These are phyloP conservation scores for Tetracladium setigerum DNA, from an alignment of 495 filamentous ascomycete species.

Conservation along the genomic window DNA sequence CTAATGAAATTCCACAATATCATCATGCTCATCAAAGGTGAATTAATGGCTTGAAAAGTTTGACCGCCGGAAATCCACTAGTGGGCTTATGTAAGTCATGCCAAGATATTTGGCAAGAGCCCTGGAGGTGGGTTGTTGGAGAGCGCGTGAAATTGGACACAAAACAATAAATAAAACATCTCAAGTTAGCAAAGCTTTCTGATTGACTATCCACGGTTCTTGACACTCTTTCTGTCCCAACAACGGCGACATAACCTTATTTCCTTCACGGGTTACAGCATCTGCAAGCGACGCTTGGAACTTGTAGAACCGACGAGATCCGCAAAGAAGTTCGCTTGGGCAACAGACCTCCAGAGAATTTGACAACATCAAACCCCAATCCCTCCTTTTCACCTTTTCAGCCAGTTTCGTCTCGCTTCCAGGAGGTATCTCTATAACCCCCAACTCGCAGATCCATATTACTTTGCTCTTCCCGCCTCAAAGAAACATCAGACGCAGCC, in stretches of 20 bases:
- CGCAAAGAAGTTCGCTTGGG: constrained; percentile 2
- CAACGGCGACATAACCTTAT: constrained; percentile 8
- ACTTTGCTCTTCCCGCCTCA: constrained; percentile 11
- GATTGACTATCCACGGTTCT: constrained; percentile 6
- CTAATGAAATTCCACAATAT: too few relatives aligned
- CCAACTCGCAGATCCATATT: too few relatives aligned
- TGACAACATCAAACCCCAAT: not conserved
- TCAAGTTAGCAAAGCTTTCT: too few relatives aligned
- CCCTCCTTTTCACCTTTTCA: not conserved
- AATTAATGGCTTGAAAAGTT: too few relatives aligned
- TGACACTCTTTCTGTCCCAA: constrained; percentile 16
- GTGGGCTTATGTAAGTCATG: too few relatives aligned
- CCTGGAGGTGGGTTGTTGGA: too few relatives aligned
- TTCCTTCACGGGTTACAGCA: constrained; percentile 10
- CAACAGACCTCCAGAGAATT: not conserved
- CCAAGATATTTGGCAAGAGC: too few relatives aligned
- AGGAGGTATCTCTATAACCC: constrained; percentile 3
- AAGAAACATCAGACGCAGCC: constrained; percentile 14
- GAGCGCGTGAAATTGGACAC: too few relatives aligned
- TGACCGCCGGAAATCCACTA: too few relatives aligned
- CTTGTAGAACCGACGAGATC: constrained; percentile 9
- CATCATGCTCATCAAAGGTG: too few relatives aligned
- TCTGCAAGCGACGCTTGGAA: constrained; percentile 9
- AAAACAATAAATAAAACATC: too few relatives aligned
- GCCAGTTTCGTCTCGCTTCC: constrained; percentile 14